phyloP scores from a whole-genome alignment of 2,329 filamentous ascomycete genomes.

The Ceratocystis ficicola region DNA sequence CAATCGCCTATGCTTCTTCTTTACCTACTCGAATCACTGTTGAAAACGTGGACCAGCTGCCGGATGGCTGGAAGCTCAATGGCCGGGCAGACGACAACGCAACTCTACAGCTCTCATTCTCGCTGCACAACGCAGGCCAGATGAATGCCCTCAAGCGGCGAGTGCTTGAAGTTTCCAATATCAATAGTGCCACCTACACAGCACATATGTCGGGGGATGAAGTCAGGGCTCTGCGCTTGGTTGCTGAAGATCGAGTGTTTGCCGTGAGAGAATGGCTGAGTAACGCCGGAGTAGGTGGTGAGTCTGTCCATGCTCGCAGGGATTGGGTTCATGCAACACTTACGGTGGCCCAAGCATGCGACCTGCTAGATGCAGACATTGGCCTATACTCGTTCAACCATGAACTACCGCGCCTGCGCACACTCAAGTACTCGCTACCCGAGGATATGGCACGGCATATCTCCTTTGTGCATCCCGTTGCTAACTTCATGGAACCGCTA shows the following conservation, averaged over 20 bases:
- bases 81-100: constrained; percentile 12
- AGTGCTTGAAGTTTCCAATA: constrained; percentile 32
- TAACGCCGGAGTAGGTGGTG: constrained; percentile 30
- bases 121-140: constrained; percentile 21
- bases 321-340: constrained; percentile 36
- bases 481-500: constrained; percentile 38
- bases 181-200: constrained; percentile 37
- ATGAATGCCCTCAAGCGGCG: constrained; percentile 20
- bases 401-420: constrained; percentile 33
- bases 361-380: constrained; percentile 31
- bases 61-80: constrained; percentile 20
- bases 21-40: constrained; percentile 15
- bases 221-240: constrained; percentile 30
- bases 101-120: constrained; percentile 21
- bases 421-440: constrained; percentile 36
- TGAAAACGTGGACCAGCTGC: constrained; percentile 20
- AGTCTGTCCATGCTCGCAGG: constrained; percentile 27
- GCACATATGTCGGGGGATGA: constrained; percentile 31
- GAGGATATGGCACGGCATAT: constrained; percentile 31
- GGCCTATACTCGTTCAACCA: constrained; percentile 35
- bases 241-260: constrained; percentile 29
- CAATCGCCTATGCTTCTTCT: constrained; percentile 15
- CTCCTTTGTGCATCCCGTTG: constrained; percentile 38
- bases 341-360: constrained; percentile 32
- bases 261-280: constrained; percentile 35